These are phyloP conservation scores for Populus euphratica DNA, from an alignment of 345 rosid species.

Conservation along the genomic window DNA sequence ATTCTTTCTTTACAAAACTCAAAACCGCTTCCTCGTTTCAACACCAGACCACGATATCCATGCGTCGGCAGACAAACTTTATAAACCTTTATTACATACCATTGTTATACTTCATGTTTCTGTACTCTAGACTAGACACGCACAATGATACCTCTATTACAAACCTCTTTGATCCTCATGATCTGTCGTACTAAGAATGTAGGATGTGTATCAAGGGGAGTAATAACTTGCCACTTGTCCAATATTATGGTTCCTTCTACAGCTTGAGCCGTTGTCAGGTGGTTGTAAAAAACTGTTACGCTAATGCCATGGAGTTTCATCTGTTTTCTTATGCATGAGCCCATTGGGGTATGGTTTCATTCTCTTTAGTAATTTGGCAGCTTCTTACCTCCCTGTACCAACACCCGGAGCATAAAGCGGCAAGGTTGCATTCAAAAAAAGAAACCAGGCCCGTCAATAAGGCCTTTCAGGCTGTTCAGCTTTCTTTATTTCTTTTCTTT, in stretches of 20 bases:
- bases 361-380: not conserved
- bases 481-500: no score
- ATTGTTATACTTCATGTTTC: not conserved
- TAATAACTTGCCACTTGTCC: slow-evolving; percentile 26
- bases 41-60: no score
- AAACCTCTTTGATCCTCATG: not conserved
- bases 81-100: not conserved
- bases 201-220: slow-evolving; percentile 22
- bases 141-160: slow-evolving; percentile 4
- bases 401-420: no score
- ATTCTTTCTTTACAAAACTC: no score
- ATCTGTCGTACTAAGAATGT: slow-evolving; percentile 7
- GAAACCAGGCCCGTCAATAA: no score
- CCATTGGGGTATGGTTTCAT: not conserved
- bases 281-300: not conserved
- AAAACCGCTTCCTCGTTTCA: not conserved
- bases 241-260: slow-evolving; percentile 13
- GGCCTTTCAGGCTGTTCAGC: no score
- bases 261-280: slow-evolving; percentile 19
- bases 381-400: no score
- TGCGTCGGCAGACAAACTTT: not conserved
- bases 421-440: no score
- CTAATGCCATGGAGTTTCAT: not conserved
- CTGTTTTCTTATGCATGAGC: not conserved
- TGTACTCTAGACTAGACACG: slow-evolving; percentile 1